Base-by-base conservation (phyloP, 225 moss, liverwort and hornwort genomes). In the Physcomitrellopsis africana region DNA sequence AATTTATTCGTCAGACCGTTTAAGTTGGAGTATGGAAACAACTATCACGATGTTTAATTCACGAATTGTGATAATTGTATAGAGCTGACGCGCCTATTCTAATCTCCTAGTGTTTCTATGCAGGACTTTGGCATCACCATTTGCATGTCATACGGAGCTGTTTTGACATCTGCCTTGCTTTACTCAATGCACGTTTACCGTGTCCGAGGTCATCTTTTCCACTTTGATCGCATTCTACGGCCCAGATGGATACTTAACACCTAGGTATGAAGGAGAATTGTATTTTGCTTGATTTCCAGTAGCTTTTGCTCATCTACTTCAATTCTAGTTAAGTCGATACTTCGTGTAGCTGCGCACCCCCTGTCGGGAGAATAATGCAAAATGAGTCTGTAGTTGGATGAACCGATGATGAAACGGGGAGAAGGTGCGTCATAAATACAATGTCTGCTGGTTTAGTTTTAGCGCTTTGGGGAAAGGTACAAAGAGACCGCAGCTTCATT, bases 121-220 rank as follows among this genome's bases (percentile, higher is more conserved):
- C 96, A 97, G 93, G 87, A 90, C 70, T 99, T 99, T 23, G 85
- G 93, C 67, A 84, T 91, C 69, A 64, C 46, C 24, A 86, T 99
- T 65, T 72, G 85, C 49, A 69, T 99, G 60, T 99, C 97, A 41
- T 99, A 90, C 60, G 81, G 54, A 44, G 83, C 92, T 18, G 95
- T 95, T 5, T 49, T 92, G 67, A 24, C 73, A 63, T 92, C 97
- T 63, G 93, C 89, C 0, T 26, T 89, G 22, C 68, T 99, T 7
- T 99, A 93, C 84, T 82, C 95, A 9, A 32, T 60, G 75, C 90
- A 95, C 51, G 82, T 77, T 9, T 82, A 81, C 73, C 89, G 81
- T 22, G 84, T 88, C 11, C 86, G 95, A 51, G 95, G 95, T 43
- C 97, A 99, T 76, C 91, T 99, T 58, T 76, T 99, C 63, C 97